Evolutionary conservation across 768 basidiomycete species (phyloP), one percentile per base, ranked within the genome.

Genomic region (Suillus fuscotomentosus): DNA sequence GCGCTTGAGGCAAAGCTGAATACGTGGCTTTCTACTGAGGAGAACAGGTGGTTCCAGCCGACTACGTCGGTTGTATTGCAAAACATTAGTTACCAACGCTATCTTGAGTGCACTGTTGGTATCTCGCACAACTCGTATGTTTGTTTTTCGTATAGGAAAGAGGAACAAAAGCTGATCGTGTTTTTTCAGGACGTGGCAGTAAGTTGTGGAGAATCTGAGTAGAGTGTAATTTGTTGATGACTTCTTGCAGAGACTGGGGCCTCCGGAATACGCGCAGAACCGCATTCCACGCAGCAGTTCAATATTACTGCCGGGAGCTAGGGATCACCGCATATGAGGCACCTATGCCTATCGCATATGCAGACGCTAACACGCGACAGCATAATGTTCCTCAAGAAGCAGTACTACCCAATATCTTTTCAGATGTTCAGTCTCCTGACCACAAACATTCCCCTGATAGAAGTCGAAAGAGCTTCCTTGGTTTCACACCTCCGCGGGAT

Each of bases 1-100:
- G 82, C 81, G 31, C 82, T 94, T 6, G 88, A 91, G 71, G 81
- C 82, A 62, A 79, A 77, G 59, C 73, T 94, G 65, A 92, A 92
- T 65, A 83, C 86, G 48, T 93, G 92, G 92, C 81, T 94, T 11
- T 79, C 84, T 36, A 90, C 87, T 10, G 92, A 93, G 71, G 88
- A 91, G 71, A 90, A 92, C 69, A 80, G 91, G 24, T 92, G 91
- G 91, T 92, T 82, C 69, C 82, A 88, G 60, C 86, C 91, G 4
- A 82, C 80, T 36, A 93, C 91, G 11, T 83, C 82, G 39, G 77
- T 92, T 64, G 82, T 78, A 6, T 70, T 91, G 54, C 88, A 90
- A 70, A 78, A 82, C 24, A 90, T 93, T 71, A 78, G 82, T 20
- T 87, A 81, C 67, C 90, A 91, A 72, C 81, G 85, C 56, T 86